Evolutionary conservation across 2,329 filamentous ascomycete genomes (phyloP).

Genomic region (Cyanodermella asteris): DNA sequence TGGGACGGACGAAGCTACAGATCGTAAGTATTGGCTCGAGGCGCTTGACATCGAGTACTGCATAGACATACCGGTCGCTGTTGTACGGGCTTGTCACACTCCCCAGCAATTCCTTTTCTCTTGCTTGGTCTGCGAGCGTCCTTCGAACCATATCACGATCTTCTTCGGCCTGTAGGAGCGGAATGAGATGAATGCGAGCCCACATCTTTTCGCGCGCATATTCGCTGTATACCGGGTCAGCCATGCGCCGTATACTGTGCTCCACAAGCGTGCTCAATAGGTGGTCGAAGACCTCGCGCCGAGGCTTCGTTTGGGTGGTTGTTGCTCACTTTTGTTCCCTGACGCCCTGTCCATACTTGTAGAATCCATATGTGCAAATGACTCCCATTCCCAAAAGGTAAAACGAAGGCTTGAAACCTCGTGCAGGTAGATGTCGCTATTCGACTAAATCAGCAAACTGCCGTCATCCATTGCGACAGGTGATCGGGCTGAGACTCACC

Average conservation of each 20-base stretch:
- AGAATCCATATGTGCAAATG: constrained; percentile 81
- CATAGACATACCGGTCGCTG: constrained; percentile 49
- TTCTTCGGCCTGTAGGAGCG: constrained; percentile 84
- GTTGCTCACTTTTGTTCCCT: constrained; percentile 68
- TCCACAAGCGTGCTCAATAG: constrained; percentile 2
- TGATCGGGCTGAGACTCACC: constrained; percentile 32
- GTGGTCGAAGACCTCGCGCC: too few relatives aligned
- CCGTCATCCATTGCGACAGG: constrained; percentile 2
- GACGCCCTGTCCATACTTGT: constrained; percentile 59
- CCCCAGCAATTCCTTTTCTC: constrained; percentile 79
- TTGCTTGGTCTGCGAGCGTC: constrained; percentile 63
- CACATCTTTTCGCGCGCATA: constrained; percentile 95
- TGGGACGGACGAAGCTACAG: constrained; percentile 57
- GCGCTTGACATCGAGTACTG: not conserved
- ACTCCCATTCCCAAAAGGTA: constrained; percentile 56
- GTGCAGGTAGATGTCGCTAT: constrained; percentile 76
- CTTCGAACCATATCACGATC: constrained; percentile 85
- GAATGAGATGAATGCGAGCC: constrained; percentile 85
- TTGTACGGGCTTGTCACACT: constrained; percentile 71
- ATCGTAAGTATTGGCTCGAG: constrained; percentile 4
- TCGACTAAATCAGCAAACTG: not conserved
- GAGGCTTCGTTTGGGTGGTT: not conserved
- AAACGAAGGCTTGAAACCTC: constrained; percentile 65
- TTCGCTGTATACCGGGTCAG: constrained; percentile 50
- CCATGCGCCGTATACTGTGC: not conserved